phyloP scores from a whole-genome alignment of 148 eudicot genomes.

The Chenopodium formosanum region DNA sequence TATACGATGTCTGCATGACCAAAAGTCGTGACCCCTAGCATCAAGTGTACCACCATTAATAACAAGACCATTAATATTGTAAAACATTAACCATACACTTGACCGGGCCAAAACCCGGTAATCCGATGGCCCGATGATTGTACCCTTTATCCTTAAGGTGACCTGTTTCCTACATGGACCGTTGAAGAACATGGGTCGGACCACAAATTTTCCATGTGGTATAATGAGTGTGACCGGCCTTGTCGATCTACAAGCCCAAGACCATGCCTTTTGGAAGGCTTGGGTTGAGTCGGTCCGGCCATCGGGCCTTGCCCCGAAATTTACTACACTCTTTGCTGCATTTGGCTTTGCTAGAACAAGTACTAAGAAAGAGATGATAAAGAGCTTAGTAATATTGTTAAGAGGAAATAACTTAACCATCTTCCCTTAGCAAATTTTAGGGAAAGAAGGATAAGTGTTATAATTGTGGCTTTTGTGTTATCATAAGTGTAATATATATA shows the following conservation, averaged over 20 bases:
- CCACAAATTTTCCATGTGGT: slow-evolving; percentile 41
- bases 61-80: slow-evolving; percentile 31
- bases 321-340: slow-evolving; percentile 36
- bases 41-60: slow-evolving; percentile 48
- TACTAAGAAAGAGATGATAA: slow-evolving; percentile 9
- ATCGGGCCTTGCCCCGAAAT: slow-evolving; percentile 43
- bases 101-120: slow-evolving; percentile 33
- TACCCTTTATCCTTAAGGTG: slow-evolving; percentile 37
- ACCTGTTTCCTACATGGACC: slow-evolving; percentile 41
- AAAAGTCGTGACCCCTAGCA: slow-evolving; percentile 34
- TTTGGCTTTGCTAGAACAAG: slow-evolving; percentile 9
- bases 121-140: slow-evolving; percentile 39
- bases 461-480: not conserved
- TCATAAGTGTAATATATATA: slow-evolving; percentile 5
- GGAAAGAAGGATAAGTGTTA: not conserved
- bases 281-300: slow-evolving; percentile 49
- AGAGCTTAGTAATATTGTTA: not conserved
- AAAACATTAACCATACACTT: slow-evolving; percentile 36
- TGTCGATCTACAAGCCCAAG: slow-evolving; percentile 35
- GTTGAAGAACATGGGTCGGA: slow-evolving; percentile 30
- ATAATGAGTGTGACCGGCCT: slow-evolving; percentile 29
- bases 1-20: slow-evolving; percentile 25
- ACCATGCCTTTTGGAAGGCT: slow-evolving; percentile 47
- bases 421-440: not conserved
- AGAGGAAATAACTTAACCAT: slow-evolving; percentile 14